Conservation (phyloP, 2,329 filamentous ascomycete species). For the Aureobasidium zeae region DNA sequence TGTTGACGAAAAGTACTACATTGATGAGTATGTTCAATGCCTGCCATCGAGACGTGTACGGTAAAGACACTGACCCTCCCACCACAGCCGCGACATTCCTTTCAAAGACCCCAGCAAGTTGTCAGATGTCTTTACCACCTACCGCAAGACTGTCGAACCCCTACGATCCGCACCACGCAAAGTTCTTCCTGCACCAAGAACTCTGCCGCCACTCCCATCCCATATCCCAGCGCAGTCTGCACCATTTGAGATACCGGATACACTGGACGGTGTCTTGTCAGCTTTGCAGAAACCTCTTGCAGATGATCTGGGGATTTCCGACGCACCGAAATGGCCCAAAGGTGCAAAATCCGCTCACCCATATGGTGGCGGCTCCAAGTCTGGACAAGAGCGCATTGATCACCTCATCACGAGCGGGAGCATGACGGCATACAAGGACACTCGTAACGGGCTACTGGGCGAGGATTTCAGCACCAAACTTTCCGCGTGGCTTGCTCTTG, state of each 20-base stretch:
- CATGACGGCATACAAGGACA: constrained; percentile 58
- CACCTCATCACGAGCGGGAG: constrained; percentile 53
- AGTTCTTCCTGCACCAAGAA: constrained; percentile 44
- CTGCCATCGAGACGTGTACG: no score
- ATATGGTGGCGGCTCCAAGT: constrained; percentile 57
- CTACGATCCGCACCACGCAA: constrained; percentile 55
- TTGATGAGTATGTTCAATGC: constrained; percentile 59
- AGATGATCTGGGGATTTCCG: constrained; percentile 38
- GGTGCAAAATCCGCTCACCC: constrained; percentile 53
- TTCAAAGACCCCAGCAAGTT: constrained; percentile 50
- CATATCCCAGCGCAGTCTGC: constrained; percentile 48
- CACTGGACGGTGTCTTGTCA: constrained; percentile 44
- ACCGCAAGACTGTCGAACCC: constrained; percentile 63
- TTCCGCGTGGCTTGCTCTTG: constrained; percentile 62
- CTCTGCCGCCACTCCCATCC: constrained; percentile 51
- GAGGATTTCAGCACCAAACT: constrained; percentile 66
- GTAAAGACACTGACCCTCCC: constrained; percentile 1
- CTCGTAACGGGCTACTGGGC: constrained; percentile 62
- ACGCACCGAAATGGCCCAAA: constrained; percentile 46
- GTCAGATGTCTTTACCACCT: constrained; percentile 67
- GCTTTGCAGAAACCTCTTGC: constrained; percentile 51
- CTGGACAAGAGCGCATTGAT: constrained; percentile 49
- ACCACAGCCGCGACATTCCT: constrained; percentile 54
- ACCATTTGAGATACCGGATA: constrained; percentile 56
- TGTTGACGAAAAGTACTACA: constrained; percentile 67